Base-by-base conservation (phyloP, 768 basidiomycete species). In the Suillus cothurnatus region DNA sequence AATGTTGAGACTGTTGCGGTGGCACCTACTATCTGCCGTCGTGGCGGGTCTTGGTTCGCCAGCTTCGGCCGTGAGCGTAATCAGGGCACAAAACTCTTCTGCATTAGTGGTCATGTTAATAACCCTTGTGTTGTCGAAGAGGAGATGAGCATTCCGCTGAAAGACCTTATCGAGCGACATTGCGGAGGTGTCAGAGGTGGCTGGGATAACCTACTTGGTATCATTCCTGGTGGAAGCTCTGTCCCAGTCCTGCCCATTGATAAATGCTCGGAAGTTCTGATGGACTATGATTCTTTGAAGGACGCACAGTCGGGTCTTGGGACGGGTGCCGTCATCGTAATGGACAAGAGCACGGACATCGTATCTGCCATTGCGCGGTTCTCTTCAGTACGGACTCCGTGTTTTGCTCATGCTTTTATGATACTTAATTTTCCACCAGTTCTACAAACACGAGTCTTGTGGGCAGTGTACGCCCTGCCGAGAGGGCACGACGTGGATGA, bases 1-100 rank as follows among this genome's bases (percentile, higher is more conserved):
- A 99, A 99, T 72, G 97, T 99, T 52, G 97, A 99, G 82, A 99
- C 97, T 9, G 95, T 99, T 62, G 93, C 96, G 21, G 97, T 99
- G 36, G 95, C 97, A 0, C 97, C 97, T 1, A 99, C 97, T 1
- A 99, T 99, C 68, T 94, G 93, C 73, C 84, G 97, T 55, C 87
- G 97, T 36, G 96, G 97, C 59, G 84, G 86, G 1, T 72, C 85
- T 32, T 99, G 97, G 97, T 99, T 99, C 71, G 92, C 94, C 3
- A 78, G 88, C 61, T 98, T 99, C 72, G 97, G 97, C 21, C 81
- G 97, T 50, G 90, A 93, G 75, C 83, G 95, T 69, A 98, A 99
- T 77, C 88, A 93, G 73, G 97, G 96, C 8, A 97, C 95, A n/a
- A 99, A 99, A 80, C 79, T 99, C 19, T 98, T 88, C 81, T 98